phyloP scores from a whole-genome alignment of 2,329 filamentous ascomycete genomes.

The Diplodia mutila region DNA sequence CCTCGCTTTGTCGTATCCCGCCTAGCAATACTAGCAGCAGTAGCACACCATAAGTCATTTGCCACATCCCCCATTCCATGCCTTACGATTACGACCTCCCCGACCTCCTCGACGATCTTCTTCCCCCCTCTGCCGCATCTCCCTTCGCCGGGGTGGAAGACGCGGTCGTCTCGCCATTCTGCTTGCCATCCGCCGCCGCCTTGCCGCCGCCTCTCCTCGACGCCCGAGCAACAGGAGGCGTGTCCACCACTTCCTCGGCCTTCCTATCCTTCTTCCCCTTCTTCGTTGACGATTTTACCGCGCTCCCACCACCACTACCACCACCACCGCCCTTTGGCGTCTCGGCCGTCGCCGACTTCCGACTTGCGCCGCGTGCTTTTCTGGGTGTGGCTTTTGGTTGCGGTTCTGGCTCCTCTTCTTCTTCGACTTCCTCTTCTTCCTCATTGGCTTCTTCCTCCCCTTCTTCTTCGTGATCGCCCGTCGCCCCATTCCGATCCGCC shows the following conservation, averaged over 20 bases:
- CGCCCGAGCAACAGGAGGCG: neutral
- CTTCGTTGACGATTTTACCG: neutral
- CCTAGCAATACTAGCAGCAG: neutral
- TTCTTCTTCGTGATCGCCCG: constrained; percentile 24
- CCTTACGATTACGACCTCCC: neutral
- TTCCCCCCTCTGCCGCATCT: neutral
- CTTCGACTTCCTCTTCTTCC: constrained; percentile 31
- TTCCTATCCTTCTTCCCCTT: neutral
- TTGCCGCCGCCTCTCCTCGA: neutral
- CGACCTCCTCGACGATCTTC: constrained; percentile 1
- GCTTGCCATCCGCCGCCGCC: neutral
- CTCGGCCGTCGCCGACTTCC: neutral
- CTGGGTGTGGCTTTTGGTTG: constrained; percentile 24
- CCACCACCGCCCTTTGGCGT: neutral
- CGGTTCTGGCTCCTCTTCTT: constrained; percentile 31
- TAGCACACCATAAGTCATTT: neutral
- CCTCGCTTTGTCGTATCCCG: neutral
- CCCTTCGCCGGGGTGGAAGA: constrained; percentile 1
- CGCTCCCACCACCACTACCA: neutral
- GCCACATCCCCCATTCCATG: neutral
- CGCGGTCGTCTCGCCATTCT: neutral
- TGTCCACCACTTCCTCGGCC: neutral
- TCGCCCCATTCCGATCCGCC: constrained; percentile 27
- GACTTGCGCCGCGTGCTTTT: neutral
- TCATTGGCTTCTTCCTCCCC: constrained; percentile 28